phyloP scores from a whole-genome alignment of 371 early-diverging fungal species.

The Rhizopus sp. region DNA sequence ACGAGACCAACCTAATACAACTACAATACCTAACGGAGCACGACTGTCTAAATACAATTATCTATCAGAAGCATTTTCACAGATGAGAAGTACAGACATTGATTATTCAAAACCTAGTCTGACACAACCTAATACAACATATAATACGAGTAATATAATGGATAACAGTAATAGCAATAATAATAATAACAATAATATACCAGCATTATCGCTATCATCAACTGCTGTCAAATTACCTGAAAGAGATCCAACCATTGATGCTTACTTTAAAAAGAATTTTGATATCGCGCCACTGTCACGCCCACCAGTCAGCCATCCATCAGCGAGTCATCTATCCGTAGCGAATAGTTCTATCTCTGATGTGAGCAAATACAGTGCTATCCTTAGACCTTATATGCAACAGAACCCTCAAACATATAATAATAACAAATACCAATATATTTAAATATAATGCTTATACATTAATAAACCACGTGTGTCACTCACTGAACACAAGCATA shows the following conservation, averaged over 20 bases:
- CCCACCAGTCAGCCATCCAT: background rate
- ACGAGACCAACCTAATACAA: background rate
- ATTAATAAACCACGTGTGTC: background rate
- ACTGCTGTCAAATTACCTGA: background rate
- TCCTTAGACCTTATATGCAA: background rate
- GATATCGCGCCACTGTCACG: background rate
- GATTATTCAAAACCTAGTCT: too few relatives aligned
- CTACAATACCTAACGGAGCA: conserved; percentile 20
- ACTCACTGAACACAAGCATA: background rate
- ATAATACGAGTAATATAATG: too few relatives aligned
- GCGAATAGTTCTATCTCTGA: background rate
- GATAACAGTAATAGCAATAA: too few relatives aligned
- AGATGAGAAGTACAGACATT: conserved; percentile 17
- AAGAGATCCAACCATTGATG: conserved; percentile 1
- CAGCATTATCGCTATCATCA: too few relatives aligned
- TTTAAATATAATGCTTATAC: too few relatives aligned
- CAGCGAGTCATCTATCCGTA: background rate
- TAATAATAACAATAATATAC: too few relatives aligned
- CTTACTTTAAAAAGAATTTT: conserved; percentile 1
- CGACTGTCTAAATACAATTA: conserved; percentile 47
- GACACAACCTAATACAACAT: too few relatives aligned
- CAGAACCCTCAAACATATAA: background rate
- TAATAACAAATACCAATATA: background rate
- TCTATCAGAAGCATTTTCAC: conserved; percentile 41
- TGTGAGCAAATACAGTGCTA: background rate